phyloP scores from a whole-genome alignment of 1,284 basidiomycete genomes.

The Hortiboletus rubellus region DNA sequence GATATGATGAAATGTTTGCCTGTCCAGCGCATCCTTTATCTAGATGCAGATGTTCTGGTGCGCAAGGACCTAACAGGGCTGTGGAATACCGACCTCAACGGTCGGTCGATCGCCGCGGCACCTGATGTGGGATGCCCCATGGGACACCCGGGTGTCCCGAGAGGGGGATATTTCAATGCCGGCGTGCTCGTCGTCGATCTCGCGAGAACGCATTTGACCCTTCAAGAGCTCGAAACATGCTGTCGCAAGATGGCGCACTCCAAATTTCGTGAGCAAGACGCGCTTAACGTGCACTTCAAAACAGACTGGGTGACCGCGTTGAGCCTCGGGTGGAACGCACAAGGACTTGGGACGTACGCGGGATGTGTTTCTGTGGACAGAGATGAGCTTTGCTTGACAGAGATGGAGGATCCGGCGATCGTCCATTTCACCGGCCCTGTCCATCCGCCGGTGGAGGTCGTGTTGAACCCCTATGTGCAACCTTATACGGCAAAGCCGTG shows the following conservation, averaged over 20 bases:
- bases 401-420: slow-evolving; percentile 45
- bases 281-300: slow-evolving; percentile 48
- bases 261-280: slow-evolving; percentile 50
- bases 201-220: slow-evolving; percentile 35
- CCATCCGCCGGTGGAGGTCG: slow-evolving; percentile 44
- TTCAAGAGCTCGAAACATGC: slow-evolving; percentile 30
- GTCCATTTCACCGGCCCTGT: slow-evolving; percentile 61
- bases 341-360: slow-evolving; percentile 58
- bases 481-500: slow-evolving; percentile 57
- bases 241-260: slow-evolving; percentile 32
- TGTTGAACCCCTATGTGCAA: slow-evolving; percentile 53
- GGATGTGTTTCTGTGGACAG: slow-evolving; percentile 38
- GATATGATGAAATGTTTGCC: slow-evolving; percentile 49
- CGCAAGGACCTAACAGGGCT: slow-evolving; percentile 41
- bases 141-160: slow-evolving; percentile 40
- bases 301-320: slow-evolving; percentile 44
- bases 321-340: slow-evolving; percentile 52
- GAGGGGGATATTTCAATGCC: slow-evolving; percentile 52
- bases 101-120: slow-evolving; percentile 44
- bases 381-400: slow-evolving; percentile 31
- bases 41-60: slow-evolving; percentile 55
- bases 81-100: slow-evolving; percentile 48
- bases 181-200: slow-evolving; percentile 56
- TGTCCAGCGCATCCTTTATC: slow-evolving; percentile 50
- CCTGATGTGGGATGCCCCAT: slow-evolving; percentile 52